A percentile compares a stretch with the other conserved stretches of the same genome.
Conservation (phyloP, 768 basidiomycete species). For the Trametes sanguinea region DNA sequence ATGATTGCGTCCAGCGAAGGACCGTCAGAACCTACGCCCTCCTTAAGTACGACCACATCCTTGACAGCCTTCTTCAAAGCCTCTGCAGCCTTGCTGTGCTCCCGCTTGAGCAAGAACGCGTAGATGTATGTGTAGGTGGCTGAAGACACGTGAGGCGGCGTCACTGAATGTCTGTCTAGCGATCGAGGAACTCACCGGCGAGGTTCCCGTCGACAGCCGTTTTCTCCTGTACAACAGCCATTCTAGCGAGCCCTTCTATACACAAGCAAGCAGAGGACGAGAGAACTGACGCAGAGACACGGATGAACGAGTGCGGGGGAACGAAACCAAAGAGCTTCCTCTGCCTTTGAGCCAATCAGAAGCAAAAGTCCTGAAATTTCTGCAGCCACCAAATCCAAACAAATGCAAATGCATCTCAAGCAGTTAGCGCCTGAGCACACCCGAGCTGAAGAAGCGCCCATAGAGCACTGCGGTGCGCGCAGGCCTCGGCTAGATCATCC, state of each 20-base stretch:
- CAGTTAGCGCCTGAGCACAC: background rate
- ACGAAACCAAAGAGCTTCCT: background rate
- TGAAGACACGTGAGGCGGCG: conserved; percentile 31
- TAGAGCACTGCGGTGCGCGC: background rate
- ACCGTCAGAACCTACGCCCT: conserved; percentile 47
- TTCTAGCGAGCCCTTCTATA: background rate
- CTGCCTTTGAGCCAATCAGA: conserved; percentile 10
- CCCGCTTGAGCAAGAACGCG: conserved; percentile 65
- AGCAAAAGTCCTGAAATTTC: conserved; percentile 20
- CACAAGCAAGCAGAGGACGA: background rate
- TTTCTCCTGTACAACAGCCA: conserved; percentile 12
- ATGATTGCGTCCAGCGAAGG: conserved; percentile 68
- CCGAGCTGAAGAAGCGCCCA: background rate
- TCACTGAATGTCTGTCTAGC: too few species aligned
- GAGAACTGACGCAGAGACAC: background rate
- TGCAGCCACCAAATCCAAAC: conserved; percentile 20
- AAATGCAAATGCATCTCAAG: background rate
- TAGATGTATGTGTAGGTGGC: conserved; percentile 79
- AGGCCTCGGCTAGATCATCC: conserved; percentile 6
- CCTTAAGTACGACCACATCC: conserved; percentile 59
- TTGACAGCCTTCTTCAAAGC: conserved; percentile 76
- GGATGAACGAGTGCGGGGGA: background rate
- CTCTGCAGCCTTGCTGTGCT: conserved; percentile 69
- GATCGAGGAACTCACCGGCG: conserved; percentile 11
- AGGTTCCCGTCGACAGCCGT: conserved; percentile 17